Evolutionary conservation across 371 early-diverging fungal species (phyloP).

Genomic region (Syncephalastrum contaminatum): DNA sequence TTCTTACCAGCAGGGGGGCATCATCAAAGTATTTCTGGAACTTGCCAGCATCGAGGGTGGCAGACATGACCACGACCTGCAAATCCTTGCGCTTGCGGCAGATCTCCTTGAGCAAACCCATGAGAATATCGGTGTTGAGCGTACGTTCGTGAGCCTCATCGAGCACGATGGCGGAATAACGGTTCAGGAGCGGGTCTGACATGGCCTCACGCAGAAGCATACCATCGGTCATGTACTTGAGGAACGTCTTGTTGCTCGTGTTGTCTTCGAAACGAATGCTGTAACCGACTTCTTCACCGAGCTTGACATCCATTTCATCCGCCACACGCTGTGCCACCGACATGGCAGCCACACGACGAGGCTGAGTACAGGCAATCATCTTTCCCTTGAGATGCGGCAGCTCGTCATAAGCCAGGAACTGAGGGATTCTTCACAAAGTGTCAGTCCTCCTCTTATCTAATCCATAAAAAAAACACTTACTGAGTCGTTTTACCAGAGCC

Average conservation of each 20-base stretch:
- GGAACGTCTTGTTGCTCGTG: conserved; percentile 76
- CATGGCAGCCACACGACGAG: conserved; percentile 98
- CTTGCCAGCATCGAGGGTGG: conserved; percentile 87
- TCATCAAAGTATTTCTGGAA: conserved; percentile 85
- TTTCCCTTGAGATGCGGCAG: conserved; percentile 87
- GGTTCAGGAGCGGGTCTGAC: conserved; percentile 81
- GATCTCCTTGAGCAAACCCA: conserved; percentile 89
- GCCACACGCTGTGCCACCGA: conserved; percentile 96
- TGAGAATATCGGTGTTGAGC: conserved; percentile 93
- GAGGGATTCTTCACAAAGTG: conserved; percentile 74
- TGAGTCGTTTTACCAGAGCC: conserved; percentile 95
- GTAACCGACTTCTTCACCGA: conserved; percentile 95
- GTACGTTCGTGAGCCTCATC: conserved; percentile 99
- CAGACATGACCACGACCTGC: conserved; percentile 91
- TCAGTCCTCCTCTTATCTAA: background rate
- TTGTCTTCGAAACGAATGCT: conserved; percentile 97
- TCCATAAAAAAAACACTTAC: conserved; percentile 44
- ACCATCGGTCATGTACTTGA: conserved; percentile 99
- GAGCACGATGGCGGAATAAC: conserved; percentile 92
- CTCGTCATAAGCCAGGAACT: conserved; percentile 90
- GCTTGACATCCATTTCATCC: conserved; percentile 87
- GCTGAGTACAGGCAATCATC: conserved; percentile 97
- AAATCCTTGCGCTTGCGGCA: conserved; percentile 66
- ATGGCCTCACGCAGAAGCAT: conserved; percentile 97
- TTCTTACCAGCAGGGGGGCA: conserved; percentile 59